Base-by-base conservation (phyloP, 78 protist genomes). In the Cavenderia fasciculata region DNA sequence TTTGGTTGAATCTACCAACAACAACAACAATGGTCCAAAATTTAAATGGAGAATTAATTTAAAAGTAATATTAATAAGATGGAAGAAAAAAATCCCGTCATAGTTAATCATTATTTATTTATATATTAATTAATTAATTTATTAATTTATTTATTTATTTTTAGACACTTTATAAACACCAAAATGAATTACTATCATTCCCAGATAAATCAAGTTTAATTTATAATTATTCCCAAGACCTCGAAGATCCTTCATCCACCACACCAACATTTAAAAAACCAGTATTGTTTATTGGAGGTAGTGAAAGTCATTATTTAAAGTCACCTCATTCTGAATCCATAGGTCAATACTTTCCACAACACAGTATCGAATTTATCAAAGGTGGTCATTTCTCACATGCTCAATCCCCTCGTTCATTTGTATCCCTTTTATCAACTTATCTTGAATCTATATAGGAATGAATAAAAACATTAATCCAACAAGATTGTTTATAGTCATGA, bases 281-380 rank as follows among this genome's bases (percentile, higher is more conserved):
- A 59, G 62, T 65, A 18, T 63, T 77, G 4, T 77, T 77, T 49
- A 49, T 77, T 54, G 87, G 87, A 21, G 87, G 87, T 1, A 47
- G 43, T 18, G 87, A 77, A n/a, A 62, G 74, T 44, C 87, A 77
- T 46, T 77, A 77, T 33, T 25, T 77, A n/a, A 33, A 36, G 49
- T 19, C 12, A 27, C 43, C 46, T 16, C 56, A 46, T 14, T 51
- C 51, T 19, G 29, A 25, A 10, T 47, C 19, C 31, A 77, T 77
- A 49, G 36, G 34, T 8, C 44, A 41, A n/a, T 62, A 59, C 23
- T 77, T 77, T 10, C 74, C 74, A 62, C 59, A 77, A 14, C 59
- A 77, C 12, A 41, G 46, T 21, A 46, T 77, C 2, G 34, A 59
- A 19, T 33, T 77, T 11, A 62, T 77, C 33, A 43, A 16, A 33